phyloP scores from a whole-genome alignment of 805 yeast genomes.

The Lipomyces japonicus region DNA sequence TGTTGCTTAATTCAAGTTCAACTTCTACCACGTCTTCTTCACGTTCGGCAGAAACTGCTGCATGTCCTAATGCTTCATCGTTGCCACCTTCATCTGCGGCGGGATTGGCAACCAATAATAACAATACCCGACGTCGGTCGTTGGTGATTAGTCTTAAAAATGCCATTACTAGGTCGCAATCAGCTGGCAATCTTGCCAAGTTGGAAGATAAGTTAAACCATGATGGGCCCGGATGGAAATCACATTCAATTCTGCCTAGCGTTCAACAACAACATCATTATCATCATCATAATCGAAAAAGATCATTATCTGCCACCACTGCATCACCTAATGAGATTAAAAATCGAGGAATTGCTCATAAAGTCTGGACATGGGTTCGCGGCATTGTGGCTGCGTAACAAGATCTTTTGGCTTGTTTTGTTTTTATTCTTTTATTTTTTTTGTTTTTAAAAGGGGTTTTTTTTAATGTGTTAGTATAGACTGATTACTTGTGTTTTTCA shows the following conservation, averaged over 20 bases:
- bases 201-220: too few species aligned
- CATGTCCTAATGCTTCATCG: too few species aligned
- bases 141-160: constrained; percentile 11
- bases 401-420: too few species aligned
- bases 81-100: background rate
- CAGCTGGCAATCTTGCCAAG: constrained; percentile 15
- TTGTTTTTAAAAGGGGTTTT: background rate
- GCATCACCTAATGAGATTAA: too few species aligned
- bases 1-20: background rate
- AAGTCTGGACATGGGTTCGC: constrained; percentile 33
- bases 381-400: constrained; percentile 12
- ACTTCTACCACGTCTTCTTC: background rate
- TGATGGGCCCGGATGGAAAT: too few species aligned
- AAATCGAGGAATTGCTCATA: constrained; percentile 23
- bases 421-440: too few species aligned
- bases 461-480: background rate
- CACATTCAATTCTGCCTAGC: too few species aligned
- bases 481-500: background rate
- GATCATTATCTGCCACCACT: too few species aligned
- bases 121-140: constrained; percentile 10
- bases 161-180: constrained; percentile 18
- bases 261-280: too few species aligned
- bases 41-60: background rate
- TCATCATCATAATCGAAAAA: too few species aligned
- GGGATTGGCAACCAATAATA: background rate